phyloP scores from a whole-genome alignment of 164 flowering plant genomes.

The Vitis riparia region DNA sequence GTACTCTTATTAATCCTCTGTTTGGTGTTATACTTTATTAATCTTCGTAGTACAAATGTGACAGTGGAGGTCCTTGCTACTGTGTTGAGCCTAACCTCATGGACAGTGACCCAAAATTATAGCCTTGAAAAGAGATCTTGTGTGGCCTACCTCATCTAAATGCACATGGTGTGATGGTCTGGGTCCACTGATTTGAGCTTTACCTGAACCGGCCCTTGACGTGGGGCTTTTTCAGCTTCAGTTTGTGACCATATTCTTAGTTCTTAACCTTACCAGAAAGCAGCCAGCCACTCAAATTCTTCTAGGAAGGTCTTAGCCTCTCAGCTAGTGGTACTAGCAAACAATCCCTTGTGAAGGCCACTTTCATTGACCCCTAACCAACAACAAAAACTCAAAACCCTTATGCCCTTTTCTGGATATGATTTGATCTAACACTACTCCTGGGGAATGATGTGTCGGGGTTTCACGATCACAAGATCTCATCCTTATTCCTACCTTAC shows the following conservation, averaged over 20 bases:
- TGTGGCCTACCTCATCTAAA: too few relatives aligned
- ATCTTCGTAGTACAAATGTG: too few relatives aligned
- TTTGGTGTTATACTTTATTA: too few relatives aligned
- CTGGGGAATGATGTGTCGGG: conserved; percentile 2
- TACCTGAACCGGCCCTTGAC: background rate
- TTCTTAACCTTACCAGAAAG: background rate
- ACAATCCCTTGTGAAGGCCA: conserved; percentile 27
- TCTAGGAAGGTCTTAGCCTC: background rate
- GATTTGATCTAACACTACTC: background rate
- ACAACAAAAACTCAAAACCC: conserved; percentile 2
- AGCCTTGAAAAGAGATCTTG: too few relatives aligned
- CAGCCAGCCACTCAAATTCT: conserved; percentile 2
- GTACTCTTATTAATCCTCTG: too few relatives aligned
- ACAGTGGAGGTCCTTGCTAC: background rate
- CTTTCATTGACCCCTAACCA: conserved; percentile 22
- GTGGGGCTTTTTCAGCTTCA: background rate
- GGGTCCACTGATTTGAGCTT: background rate
- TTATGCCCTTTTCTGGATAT: conserved; percentile 12
- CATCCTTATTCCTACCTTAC: background rate
- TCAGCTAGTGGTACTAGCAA: background rate
- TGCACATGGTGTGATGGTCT: conserved; percentile 11
- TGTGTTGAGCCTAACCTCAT: too few relatives aligned
- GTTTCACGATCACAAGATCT: background rate
- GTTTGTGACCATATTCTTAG: background rate
- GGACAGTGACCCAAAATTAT: too few relatives aligned